These are phyloP conservation scores for Cerioporus squamosus DNA, from an alignment of 1,284 basidiomycete species.

Conservation along the genomic window DNA sequence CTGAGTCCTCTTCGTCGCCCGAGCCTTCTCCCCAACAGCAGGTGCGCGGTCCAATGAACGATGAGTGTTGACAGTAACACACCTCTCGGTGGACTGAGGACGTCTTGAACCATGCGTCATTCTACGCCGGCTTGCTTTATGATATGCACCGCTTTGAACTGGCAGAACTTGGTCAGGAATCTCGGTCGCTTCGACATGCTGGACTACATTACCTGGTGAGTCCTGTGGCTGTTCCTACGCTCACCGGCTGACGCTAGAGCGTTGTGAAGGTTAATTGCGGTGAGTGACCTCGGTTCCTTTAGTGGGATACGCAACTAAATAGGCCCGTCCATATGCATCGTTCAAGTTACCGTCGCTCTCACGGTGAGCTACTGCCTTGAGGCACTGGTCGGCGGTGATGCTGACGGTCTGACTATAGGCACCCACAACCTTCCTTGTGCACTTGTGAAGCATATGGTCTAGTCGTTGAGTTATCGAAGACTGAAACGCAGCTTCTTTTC, in stretches of 20 bases:
- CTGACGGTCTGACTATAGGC: not conserved
- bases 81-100: no score
- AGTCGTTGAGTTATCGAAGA: not conserved
- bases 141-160: constrained; percentile 16
- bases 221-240: not conserved
- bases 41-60: no score
- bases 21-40: no score
- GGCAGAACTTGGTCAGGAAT: constrained; percentile 14
- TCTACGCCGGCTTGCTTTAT: not conserved
- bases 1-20: no score
- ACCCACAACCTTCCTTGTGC: constrained; percentile 16
- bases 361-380: constrained; percentile 1
- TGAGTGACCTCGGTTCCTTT: not conserved
- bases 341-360: constrained; percentile 14
- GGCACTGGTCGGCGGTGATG: not conserved
- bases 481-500: constrained; percentile 19
- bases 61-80: no score
- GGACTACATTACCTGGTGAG: constrained; percentile 15
- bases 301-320: no score
- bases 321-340: no score
- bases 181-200: constrained; percentile 5
- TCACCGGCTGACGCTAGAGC: not conserved
- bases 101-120: no score
- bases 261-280: constrained; percentile 8
- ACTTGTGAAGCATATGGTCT: constrained; percentile 2